phyloP scores from a whole-genome alignment of 2,329 filamentous ascomycete species.

The Xylaria arbuscula region DNA sequence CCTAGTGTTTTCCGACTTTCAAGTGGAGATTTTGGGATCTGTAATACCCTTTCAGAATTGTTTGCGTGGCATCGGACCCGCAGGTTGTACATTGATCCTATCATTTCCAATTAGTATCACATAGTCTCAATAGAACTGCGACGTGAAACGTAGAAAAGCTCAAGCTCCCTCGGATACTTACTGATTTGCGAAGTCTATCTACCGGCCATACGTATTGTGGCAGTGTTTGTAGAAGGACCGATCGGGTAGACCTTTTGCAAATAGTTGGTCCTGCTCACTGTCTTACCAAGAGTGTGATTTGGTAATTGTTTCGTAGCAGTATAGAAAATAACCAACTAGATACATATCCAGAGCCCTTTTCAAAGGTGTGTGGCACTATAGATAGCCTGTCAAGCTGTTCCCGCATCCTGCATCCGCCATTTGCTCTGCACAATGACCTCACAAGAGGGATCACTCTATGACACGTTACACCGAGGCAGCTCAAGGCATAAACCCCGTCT shows the following conservation, averaged over 20 bases:
- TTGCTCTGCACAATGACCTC: neutral
- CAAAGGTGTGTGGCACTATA: neutral
- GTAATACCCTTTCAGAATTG: neutral
- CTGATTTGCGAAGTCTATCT: neutral
- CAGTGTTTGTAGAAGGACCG: too few species aligned
- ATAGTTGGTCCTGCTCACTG: neutral
- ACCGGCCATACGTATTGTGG: neutral
- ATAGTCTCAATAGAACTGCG: neutral
- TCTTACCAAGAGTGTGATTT: neutral
- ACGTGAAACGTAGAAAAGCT: neutral
- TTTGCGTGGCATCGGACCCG: conserved; percentile 1
- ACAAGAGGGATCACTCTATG: neutral
- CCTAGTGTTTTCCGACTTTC: neutral
- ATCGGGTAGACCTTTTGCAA: too few species aligned
- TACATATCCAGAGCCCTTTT: neutral
- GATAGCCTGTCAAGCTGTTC: neutral
- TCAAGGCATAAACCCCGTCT: neutral
- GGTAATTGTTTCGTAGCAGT: neutral
- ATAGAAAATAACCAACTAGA: neutral
- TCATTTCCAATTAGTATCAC: neutral
- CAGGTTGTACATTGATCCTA: neutral
- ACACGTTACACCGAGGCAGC: neutral
- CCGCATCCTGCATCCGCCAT: neutral
- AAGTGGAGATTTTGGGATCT: neutral
- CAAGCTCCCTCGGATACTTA: neutral